Evolutionary conservation across 352 stramenopile genomes (phyloP).

Genomic region (Phytophthora capsici): DNA sequence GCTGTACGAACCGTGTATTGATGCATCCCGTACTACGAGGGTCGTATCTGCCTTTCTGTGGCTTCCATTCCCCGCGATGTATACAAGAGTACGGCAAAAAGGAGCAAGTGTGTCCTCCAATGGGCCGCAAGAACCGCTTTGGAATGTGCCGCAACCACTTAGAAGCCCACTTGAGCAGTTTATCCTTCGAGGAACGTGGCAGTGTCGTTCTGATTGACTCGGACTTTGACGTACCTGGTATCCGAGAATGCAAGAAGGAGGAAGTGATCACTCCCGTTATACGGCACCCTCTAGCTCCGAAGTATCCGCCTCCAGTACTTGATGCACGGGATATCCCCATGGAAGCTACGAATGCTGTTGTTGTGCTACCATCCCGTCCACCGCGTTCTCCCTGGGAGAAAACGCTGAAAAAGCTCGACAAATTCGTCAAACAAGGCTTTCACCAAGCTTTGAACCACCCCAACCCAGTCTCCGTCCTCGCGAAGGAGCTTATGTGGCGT

Average conservation of each 20-base stretch:
- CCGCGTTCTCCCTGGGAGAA: constrained; percentile 9
- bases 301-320: constrained; percentile 37
- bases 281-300: constrained; percentile 64
- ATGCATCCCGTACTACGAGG: constrained; percentile 61
- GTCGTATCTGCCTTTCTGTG: constrained; percentile 69
- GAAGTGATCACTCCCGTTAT: constrained; percentile 13
- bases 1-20: constrained; percentile 63
- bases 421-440: constrained; percentile 1
- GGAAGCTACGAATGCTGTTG: constrained; percentile 26
- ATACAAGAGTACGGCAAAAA: constrained; percentile 65
- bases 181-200: constrained; percentile 58
- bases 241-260: constrained; percentile 63
- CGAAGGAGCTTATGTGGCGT: constrained; percentile 69
- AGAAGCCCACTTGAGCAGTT: constrained; percentile 60
- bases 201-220: constrained; percentile 52
- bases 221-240: constrained; percentile 69
- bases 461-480: constrained; percentile 45
- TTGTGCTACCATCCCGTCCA: constrained; percentile 19
- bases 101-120: constrained; percentile 41
- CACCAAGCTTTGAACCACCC: constrained; percentile 35
- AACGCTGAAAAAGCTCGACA: constrained; percentile 17
- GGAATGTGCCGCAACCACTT: constrained; percentile 78
- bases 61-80: constrained; percentile 66
- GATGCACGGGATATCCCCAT: constrained; percentile 6
- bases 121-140: constrained; percentile 65